Evolutionary conservation across 139 green algal species (phyloP).

Genomic region (Chlamydomonas schloesseri): DNA sequence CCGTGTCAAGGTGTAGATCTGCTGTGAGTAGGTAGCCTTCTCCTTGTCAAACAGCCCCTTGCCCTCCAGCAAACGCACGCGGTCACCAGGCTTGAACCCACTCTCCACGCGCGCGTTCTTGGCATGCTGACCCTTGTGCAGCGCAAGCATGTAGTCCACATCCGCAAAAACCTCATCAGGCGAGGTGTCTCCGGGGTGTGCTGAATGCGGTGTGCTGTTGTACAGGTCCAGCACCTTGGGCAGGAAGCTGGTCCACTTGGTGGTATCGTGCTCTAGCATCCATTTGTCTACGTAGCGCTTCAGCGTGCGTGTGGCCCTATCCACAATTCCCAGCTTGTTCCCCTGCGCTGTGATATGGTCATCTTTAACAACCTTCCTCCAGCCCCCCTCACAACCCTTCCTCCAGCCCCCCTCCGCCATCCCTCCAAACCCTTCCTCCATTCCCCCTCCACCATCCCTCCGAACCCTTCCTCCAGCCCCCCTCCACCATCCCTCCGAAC

Average conservation of each 20-base stretch:
- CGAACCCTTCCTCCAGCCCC: no score
- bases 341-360: not conserved
- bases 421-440: no score
- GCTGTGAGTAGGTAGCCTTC: not conserved
- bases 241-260: no score
- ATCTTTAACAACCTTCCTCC: slow-evolving; percentile 29
- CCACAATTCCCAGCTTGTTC: slow-evolving; percentile 3
- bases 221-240: no score
- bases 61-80: not conserved
- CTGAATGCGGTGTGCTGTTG: not conserved
- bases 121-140: not conserved
- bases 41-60: not conserved
- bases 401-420: no score
- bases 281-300: not conserved
- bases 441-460: no score
- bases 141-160: not conserved
- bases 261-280: not conserved
- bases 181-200: not conserved
- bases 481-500: no score
- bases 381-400: no score
- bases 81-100: no score
- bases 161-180: slow-evolving; percentile 5
- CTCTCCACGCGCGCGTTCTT: not conserved
- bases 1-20: not conserved
- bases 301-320: not conserved